phyloP scores from a whole-genome alignment of 345 rosid species.

The Physaria fendleri region DNA sequence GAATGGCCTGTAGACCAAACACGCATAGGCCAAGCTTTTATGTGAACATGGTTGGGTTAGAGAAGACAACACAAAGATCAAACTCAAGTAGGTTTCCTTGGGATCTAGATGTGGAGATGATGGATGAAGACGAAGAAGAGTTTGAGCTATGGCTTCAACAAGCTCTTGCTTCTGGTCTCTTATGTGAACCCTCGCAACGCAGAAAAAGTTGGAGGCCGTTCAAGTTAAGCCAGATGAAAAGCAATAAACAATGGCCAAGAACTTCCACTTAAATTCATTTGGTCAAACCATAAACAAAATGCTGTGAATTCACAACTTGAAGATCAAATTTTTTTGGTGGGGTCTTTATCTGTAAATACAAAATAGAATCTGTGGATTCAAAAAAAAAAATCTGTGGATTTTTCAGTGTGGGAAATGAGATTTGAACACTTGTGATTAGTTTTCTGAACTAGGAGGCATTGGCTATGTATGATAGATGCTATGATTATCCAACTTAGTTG shows the following conservation, averaged over 20 bases:
- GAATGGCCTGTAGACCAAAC: slow-evolving; percentile 96
- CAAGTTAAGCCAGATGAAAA: slow-evolving; percentile 72
- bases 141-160: slow-evolving; percentile 90
- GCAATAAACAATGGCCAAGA: slow-evolving; percentile 90
- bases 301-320: slow-evolving; percentile 5
- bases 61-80: slow-evolving; percentile 73
- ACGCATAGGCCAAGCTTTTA: slow-evolving; percentile 95
- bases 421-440: no score
- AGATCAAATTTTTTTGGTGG: not conserved
- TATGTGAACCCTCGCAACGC: slow-evolving; percentile 78
- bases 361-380: slow-evolving; percentile 18
- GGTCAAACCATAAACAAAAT: not conserved
- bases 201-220: slow-evolving; percentile 97
- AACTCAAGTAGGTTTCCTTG: slow-evolving; percentile 82
- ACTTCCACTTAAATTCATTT: slow-evolving; percentile 44
- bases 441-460: no score
- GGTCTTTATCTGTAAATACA: slow-evolving; percentile 20
- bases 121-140: slow-evolving; percentile 84
- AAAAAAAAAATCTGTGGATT: slow-evolving; percentile 8
- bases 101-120: slow-evolving; percentile 91
- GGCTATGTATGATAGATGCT: no score
- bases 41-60: slow-evolving; percentile 91
- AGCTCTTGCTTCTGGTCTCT: slow-evolving; percentile 85
- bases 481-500: no score
- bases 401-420: slow-evolving; percentile 14